Percentiles rank a stretch among this genome's conserved stretches.
Evolutionary conservation across 2,329 filamentous ascomycete species (phyloP).

Genomic region (Monilinia laxa): DNA sequence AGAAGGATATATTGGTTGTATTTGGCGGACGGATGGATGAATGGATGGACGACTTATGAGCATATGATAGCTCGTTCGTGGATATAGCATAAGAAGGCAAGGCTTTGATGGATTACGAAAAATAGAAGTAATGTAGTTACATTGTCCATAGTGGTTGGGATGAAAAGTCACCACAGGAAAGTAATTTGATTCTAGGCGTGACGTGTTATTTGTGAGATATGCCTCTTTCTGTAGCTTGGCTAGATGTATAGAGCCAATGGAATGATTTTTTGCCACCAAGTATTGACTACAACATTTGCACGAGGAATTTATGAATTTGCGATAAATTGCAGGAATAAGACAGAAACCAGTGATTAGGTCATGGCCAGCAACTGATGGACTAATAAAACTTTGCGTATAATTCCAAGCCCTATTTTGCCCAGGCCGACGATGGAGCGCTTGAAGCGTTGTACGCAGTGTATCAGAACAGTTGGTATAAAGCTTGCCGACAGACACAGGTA

Average conservation of each 20-base stretch:
- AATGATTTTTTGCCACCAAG: too few relatives aligned
- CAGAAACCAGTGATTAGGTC: too few relatives aligned
- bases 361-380: too few relatives aligned
- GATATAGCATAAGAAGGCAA: background rate
- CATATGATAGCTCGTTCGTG: background rate
- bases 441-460: background rate
- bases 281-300: too few relatives aligned
- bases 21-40: too few relatives aligned
- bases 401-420: background rate
- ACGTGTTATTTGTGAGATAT: too few relatives aligned
- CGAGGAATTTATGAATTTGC: too few relatives aligned
- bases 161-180: background rate
- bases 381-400: background rate
- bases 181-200: background rate
- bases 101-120: background rate
- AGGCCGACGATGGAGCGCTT: background rate
- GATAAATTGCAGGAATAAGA: background rate
- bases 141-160: background rate
- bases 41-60: background rate
- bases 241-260: too few relatives aligned
- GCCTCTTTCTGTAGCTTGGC: too few relatives aligned
- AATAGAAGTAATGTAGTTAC: background rate
- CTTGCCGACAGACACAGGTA: constrained; percentile 14
- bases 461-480: background rate
- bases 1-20: too few relatives aligned